phyloP scores from a whole-genome alignment of 129 eudicot genomes.

The Flaveria sonorensis region DNA sequence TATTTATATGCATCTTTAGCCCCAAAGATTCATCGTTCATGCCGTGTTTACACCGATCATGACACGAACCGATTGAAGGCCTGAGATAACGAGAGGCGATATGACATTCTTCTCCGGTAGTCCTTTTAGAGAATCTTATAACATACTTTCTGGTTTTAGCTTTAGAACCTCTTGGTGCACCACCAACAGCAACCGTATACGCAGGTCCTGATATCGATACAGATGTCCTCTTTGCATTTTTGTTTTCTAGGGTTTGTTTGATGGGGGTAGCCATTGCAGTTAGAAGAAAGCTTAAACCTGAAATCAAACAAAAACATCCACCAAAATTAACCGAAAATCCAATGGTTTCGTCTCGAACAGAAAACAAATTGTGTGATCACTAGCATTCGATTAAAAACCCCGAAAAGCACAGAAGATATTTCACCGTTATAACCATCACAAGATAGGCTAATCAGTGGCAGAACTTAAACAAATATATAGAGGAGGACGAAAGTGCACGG shows the following conservation, averaged over 20 bases:
- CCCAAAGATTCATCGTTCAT: slow-evolving; percentile 39
- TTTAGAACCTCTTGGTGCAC: slow-evolving; percentile 10
- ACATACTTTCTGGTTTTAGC: slow-evolving; percentile 9
- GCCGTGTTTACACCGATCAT: slow-evolving; percentile 66
- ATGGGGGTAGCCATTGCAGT: slow-evolving; percentile 42
- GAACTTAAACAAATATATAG: too few species aligned
- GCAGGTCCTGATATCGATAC: slow-evolving; percentile 32
- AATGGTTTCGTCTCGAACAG: too few species aligned
- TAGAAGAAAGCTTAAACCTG: slow-evolving; percentile 19
- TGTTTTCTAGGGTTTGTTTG: slow-evolving; percentile 26
- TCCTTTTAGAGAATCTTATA: too few species aligned
- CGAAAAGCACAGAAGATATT: too few species aligned
- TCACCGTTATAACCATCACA: too few species aligned
- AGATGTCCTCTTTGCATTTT: slow-evolving; percentile 22
- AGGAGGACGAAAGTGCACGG: too few species aligned
- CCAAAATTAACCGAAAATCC: neutral
- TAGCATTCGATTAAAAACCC: too few species aligned
- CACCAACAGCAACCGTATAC: slow-evolving; percentile 32
- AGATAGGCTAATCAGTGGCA: too few species aligned
- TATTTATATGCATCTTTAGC: slow-evolving; percentile 10
- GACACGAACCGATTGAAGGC: slow-evolving; percentile 70
- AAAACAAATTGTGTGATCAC: too few species aligned
- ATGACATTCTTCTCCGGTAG: slow-evolving; percentile 12
- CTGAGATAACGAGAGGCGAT: slow-evolving; percentile 29
- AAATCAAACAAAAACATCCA: neutral